Conservation (phyloP, 129 eudicot species). For the Helianthus tuberosus region DNA sequence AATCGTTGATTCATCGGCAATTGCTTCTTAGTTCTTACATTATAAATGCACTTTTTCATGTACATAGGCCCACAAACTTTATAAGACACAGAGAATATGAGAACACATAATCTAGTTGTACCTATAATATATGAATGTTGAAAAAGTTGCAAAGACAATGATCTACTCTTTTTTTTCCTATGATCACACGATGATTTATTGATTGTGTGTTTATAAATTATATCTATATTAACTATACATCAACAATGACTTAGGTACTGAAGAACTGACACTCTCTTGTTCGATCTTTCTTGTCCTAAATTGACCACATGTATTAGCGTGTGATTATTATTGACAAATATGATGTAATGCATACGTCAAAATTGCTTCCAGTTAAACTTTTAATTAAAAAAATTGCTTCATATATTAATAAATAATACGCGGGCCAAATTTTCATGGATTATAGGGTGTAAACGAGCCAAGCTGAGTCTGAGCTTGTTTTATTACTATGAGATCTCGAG, state of each 20-base stretch:
- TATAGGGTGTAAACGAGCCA: too few species aligned
- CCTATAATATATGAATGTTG: background rate
- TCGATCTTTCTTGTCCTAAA: too few species aligned
- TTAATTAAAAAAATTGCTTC: background rate
- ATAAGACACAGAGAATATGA: background rate
- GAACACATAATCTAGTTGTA: conserved; percentile 3
- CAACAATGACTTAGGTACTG: too few species aligned
- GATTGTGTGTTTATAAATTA: background rate
- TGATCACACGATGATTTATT: background rate
- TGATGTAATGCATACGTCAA: too few species aligned
- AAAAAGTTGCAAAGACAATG: background rate
- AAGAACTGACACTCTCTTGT: too few species aligned
- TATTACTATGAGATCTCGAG: too few species aligned
- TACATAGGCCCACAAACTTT: conserved; percentile 2
- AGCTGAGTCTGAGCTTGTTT: too few species aligned
- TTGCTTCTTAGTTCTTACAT: background rate
- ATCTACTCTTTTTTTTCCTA: background rate
- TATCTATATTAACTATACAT: too few species aligned
- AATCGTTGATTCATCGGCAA: background rate
- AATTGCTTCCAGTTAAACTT: background rate
- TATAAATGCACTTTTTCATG: background rate
- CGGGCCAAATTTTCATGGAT: background rate
- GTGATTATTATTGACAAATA: too few species aligned
- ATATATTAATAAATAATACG: background rate
- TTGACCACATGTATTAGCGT: too few species aligned